Percentiles rank a stretch among this genome's conserved stretches.
Evolutionary conservation across 2,329 filamentous ascomycete genomes (phyloP).

Genomic region (Xylaria sp.): DNA sequence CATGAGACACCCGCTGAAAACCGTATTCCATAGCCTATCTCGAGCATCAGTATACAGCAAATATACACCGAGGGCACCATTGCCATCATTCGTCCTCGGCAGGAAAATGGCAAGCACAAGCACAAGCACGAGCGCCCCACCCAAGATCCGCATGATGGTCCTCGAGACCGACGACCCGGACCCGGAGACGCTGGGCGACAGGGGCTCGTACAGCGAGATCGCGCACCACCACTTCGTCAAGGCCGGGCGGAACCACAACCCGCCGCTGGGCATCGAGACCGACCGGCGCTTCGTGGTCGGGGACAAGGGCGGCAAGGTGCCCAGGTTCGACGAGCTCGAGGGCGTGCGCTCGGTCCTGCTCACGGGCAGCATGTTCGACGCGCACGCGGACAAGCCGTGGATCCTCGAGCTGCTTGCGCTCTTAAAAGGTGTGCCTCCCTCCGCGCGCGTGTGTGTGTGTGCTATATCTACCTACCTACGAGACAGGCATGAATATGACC

Average conservation of each 20-base stretch:
- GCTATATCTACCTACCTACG: too few relatives aligned
- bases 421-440: slow-evolving; percentile 43
- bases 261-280: slow-evolving; percentile 57
- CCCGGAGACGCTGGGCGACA: slow-evolving; percentile 50
- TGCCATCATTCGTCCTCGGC: too few relatives aligned
- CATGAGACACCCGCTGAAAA: too few relatives aligned
- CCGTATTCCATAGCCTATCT: too few relatives aligned
- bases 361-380: slow-evolving; percentile 70
- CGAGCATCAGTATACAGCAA: not conserved
- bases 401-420: slow-evolving; percentile 69
- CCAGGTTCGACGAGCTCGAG: slow-evolving; percentile 54
- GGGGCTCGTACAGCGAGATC: slow-evolving; percentile 58
- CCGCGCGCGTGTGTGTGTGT: too few relatives aligned
- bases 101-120: too few relatives aligned
- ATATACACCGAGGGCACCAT: too few relatives aligned
- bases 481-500: too few relatives aligned
- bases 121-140: too few relatives aligned
- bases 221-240: slow-evolving; percentile 53
- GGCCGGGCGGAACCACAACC: slow-evolving; percentile 55
- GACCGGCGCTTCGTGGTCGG: slow-evolving; percentile 58
- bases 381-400: slow-evolving; percentile 73
- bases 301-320: slow-evolving; percentile 50
- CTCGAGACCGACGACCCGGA: slow-evolving; percentile 62
- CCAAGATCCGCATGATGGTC: slow-evolving; percentile 47
- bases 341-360: slow-evolving; percentile 74